Conservation (phyloP, 2,329 filamentous ascomycete genomes). For the Phoma herbarum region DNA sequence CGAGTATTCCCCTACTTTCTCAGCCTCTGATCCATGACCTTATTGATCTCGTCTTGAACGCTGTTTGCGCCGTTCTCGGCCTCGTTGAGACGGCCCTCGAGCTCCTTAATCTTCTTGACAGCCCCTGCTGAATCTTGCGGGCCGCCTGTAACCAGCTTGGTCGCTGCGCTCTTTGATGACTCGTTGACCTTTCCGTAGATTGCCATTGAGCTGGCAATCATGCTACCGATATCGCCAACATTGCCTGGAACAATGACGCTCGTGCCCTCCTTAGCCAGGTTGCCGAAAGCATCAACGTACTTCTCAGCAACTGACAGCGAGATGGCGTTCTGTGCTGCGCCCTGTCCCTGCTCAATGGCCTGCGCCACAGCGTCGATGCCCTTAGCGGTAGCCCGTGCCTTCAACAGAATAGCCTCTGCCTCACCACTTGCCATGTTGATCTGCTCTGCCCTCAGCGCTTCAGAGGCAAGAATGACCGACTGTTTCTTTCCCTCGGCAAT, state of each 20-base stretch:
- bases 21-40: slow-evolving; percentile 48
- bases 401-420: slow-evolving; percentile 88
- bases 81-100: slow-evolving; percentile 39
- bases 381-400: slow-evolving; percentile 82
- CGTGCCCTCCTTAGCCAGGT: slow-evolving; percentile 93
- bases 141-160: slow-evolving; percentile 49
- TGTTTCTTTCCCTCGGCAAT: slow-evolving; percentile 98
- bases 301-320: slow-evolving; percentile 93
- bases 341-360: slow-evolving; percentile 75
- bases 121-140: slow-evolving; percentile 31
- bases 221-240: slow-evolving; percentile 92
- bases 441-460: slow-evolving; percentile 87
- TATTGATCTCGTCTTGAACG: slow-evolving; percentile 45
- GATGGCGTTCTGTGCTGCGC: slow-evolving; percentile 81
- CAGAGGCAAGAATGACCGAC: slow-evolving; percentile 93
- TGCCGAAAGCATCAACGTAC: slow-evolving; percentile 94
- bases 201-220: slow-evolving; percentile 95
- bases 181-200: slow-evolving; percentile 94
- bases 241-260: slow-evolving; percentile 96
- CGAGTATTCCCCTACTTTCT: slow-evolving; percentile 30
- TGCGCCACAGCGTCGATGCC: slow-evolving; percentile 88
- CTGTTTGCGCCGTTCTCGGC: slow-evolving; percentile 34
- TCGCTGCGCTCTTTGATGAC: slow-evolving; percentile 74
- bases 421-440: slow-evolving; percentile 95
- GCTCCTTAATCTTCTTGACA: slow-evolving; percentile 43